These are phyloP conservation scores for Cicer bijugum DNA, from an alignment of 306 rosid species.

Conservation along the genomic window DNA sequence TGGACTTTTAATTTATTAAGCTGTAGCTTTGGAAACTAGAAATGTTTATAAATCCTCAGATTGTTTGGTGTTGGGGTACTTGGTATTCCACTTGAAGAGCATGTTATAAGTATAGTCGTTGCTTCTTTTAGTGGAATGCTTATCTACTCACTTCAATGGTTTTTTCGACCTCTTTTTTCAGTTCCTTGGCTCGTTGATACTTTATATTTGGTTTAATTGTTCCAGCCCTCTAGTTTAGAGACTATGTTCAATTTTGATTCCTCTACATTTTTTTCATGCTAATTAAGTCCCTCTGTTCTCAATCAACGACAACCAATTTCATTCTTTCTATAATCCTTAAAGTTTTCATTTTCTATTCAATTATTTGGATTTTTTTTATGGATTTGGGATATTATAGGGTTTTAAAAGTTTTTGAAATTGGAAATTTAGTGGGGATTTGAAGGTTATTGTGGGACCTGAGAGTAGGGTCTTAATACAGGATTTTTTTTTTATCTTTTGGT, in stretches of 20 bases:
- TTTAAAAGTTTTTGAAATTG: neutral
- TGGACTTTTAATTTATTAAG: conserved; percentile 16
- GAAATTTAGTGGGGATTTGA: neutral
- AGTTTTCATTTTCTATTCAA: neutral
- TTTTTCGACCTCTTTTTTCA: neutral
- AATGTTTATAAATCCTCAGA: neutral
- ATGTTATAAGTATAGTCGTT: conserved; percentile 5
- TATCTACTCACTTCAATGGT: neutral
- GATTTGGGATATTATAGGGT: neutral
- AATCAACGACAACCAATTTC: neutral
- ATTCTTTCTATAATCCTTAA: neutral
- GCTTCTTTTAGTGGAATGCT: conserved; percentile 10
- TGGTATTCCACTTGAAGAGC: neutral
- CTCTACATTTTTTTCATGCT: neutral
- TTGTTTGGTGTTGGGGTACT: conserved; percentile 7
- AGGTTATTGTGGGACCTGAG: neutral
- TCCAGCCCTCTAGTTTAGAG: neutral
- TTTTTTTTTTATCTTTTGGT: neutral
- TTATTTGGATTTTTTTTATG: neutral
- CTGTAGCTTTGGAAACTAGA: neutral
- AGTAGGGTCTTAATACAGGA: no score
- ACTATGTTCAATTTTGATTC: neutral
- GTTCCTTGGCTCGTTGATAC: neutral
- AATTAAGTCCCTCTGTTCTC: neutral
- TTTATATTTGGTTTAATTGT: conserved; percentile 5